Evolutionary conservation across 106 monocot genomes (phyloP), one percentile per base, ranked within the genome.

Genomic region (Ottelia alismoides): DNA sequence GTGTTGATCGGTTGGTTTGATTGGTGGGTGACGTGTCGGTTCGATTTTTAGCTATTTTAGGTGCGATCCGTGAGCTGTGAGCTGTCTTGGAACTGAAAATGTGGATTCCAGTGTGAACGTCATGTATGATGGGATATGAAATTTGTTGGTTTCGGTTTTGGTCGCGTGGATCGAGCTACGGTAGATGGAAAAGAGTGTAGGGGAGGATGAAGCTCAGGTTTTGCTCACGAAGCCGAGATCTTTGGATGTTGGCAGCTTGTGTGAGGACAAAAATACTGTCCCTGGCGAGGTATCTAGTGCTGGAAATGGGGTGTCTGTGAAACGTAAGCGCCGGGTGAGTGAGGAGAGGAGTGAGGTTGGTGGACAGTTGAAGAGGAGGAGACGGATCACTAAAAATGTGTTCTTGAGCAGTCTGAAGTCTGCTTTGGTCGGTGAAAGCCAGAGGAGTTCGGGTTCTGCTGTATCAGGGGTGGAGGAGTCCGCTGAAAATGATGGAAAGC

Each of bases 121-220:
- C 21, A 71, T 62, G 69, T 60, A 64, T 81, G 69, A 78, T 87
- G 68, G 57, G 68, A 50, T 65, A 62, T 68, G 74, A 20, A 35
- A 31, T 46, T 77, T 58, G 64, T 62, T 59, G 64, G 17, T 63
- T 75, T 52, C 48, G 49, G 58, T 29, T 47, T 58, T 58, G 10
- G 27, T 28, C 35, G 25, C 49, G 30, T 20, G 58, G 67, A 66
- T 69, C 61, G 28, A 58, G 62, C 51, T 52, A 30, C 63, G 68
- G 60, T 74, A 65, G 54, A 87, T 81, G 81, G 86, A 81, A 67
- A 43, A 43, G 64, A 65, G 68, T 58, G 31, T 67, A 51, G 66
- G 51, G 22, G 74, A 70, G 51, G 49, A 65, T 57, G 74, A 55
- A 51, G 56, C 53, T 20, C 28, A 70, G 16, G 67, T 67, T 58